Base-by-base conservation (phyloP, 2,329 filamentous ascomycete species). In the Thelonectria olida region DNA sequence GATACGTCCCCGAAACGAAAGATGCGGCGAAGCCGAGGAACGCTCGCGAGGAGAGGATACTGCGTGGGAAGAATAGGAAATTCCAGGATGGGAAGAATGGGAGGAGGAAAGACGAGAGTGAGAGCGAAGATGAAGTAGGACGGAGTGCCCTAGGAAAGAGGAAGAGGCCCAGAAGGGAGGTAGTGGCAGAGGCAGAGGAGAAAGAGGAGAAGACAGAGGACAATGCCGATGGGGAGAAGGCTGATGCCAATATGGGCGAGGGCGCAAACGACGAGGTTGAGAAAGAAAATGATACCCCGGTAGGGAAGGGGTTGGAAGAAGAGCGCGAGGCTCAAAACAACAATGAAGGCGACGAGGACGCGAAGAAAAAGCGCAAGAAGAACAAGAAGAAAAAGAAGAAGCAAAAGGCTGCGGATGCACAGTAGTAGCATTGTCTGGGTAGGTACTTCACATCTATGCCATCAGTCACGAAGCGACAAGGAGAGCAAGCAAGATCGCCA, bases 61-160 rank as follows among this genome's bases (percentile, higher is more conserved):
- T 80, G 53, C 72, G 74, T 58, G 71, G 73, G 4, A 68, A 72
- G 45, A 28, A 75, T 17, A 69, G 50, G 48, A 48, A 7, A 54
- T 44, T 13, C 25, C 13, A 20, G 34, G 20, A 27, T 6, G 64
- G 58, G 36, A 28, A 34, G 54, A 65, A 34, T 52, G 58, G 44
- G 55, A 66, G 36, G 27, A 54, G 55, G 23, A 66, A 64, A 20
- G 73, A 75, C 22, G 73, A 75, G 65, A 75, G 74, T 50, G 77
- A 77, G 60, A 77, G 74, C 23, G 75, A 76, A 19, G 73, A 76
- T 6, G 76, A 80, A 1, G 68, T 72, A 10, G 78, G 79, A 7
- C 67, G 79, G 51, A 77, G 77, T 54, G 76, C 71, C 47, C 44
- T 80, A 3, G 79, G 78, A 2, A 78, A 75, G 69, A 72, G 74